Conservation (phyloP, 2,329 filamentous ascomycete genomes). For the Sodiomyces alkalinus region DNA sequence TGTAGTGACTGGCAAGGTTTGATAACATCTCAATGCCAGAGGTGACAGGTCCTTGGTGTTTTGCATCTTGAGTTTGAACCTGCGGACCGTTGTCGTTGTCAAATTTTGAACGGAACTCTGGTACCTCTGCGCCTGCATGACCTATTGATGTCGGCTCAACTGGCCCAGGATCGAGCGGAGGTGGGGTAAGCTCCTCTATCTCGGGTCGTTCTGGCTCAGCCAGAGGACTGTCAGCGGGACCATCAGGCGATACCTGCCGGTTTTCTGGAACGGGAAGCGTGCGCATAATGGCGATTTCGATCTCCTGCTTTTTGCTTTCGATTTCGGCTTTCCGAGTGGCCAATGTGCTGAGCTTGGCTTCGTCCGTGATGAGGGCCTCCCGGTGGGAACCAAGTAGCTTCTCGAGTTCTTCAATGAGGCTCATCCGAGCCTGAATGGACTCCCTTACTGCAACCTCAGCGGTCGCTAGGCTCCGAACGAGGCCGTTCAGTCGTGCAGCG, state of each 20-base stretch:
- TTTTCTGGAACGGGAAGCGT: constrained; percentile 49
- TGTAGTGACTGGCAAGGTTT: constrained; percentile 26
- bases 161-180: constrained; percentile 37
- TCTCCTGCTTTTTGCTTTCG: constrained; percentile 71
- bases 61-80: no score
- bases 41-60: constrained; percentile 9
- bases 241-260: constrained; percentile 29
- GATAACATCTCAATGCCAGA: constrained; percentile 24
- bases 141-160: constrained; percentile 6
- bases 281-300: constrained; percentile 83
- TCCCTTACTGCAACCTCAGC: constrained; percentile 84
- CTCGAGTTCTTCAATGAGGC: constrained; percentile 67
- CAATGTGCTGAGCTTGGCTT: constrained; percentile 48
- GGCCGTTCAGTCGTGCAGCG: constrained; percentile 72
- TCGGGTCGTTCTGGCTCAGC: constrained; percentile 60
- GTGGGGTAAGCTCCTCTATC: constrained; percentile 78
- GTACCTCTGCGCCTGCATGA: constrained; percentile 8
- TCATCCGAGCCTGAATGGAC: constrained; percentile 70
- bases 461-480: constrained; percentile 78
- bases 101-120: no score
- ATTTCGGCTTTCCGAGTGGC: constrained; percentile 53
- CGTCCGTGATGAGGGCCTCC: constrained; percentile 52
- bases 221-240: constrained; percentile 27
- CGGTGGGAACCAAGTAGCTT: constrained; percentile 65
- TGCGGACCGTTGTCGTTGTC: no score